Evolutionary conservation across 306 rosid species (phyloP), one percentile per base, ranked within the genome.

Genomic region (Delonix regia): DNA sequence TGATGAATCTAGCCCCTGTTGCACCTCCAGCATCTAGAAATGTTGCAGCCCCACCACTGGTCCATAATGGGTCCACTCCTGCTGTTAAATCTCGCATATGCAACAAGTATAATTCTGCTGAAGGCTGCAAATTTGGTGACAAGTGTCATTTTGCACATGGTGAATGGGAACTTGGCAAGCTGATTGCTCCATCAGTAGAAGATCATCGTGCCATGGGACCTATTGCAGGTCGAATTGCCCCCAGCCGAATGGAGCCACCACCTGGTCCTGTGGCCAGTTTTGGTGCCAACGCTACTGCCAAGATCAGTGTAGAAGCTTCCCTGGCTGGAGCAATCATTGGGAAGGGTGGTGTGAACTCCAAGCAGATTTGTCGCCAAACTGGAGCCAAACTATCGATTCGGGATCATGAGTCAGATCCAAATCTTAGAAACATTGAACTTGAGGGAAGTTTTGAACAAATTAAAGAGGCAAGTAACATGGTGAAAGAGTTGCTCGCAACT

Each of bases 41-140:
- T 80, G 68, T 85, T 21, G 75, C 87, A 1, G 80, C 88, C 30
- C 89, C 90, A 47, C 89, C 88, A 15, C 83, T 85, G 24, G 53
- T 80, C 3, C 77, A 84, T 42, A 91, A 91, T 72, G 98, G 99
- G 34, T 88, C 99, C 16, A n/a, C 84, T 19, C 14, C 88, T 57
- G 56, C 85, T 33, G 94, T 85, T 25, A 95, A 95, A 83, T 86
- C 88, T 22, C 97, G 98, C 65, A 41, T 91, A 61, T 95, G 99
- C 88, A 91, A 84, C 86, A 95, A 82, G 81, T 91, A 67, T 70
- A 93, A 87, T 56, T 62, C 88, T 47, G 93, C 98, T 0, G 99
- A 95, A 84, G 99, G 99, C 83, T 95, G 99, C 88, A 95, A 93
- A 86, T 95, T 91, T 66, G 99, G 99, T 39, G 98, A 91, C 71